Percentiles rank a stretch among this genome's conserved stretches.
phyloP scores from a whole-genome alignment of 1,139 yeast species.

The Pichia sp. region DNA sequence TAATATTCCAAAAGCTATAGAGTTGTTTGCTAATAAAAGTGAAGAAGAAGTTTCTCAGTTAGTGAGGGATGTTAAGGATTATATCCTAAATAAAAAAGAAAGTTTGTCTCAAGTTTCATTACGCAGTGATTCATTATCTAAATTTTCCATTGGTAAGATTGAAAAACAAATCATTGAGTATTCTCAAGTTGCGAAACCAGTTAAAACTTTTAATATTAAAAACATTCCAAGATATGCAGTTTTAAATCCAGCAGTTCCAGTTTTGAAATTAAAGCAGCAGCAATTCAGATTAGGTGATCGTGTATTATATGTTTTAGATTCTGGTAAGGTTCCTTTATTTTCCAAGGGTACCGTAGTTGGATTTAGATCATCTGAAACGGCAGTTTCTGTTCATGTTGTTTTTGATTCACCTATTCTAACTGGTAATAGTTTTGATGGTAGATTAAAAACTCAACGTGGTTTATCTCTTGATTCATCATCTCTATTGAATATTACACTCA shows the following conservation, averaged over 20 bases:
- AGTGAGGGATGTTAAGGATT: constrained; percentile 41
- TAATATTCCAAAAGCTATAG: constrained; percentile 36
- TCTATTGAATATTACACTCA: constrained; percentile 67
- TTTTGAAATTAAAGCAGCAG: constrained; percentile 68
- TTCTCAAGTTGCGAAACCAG: constrained; percentile 36
- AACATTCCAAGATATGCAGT: constrained; percentile 86
- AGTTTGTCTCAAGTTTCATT: constrained; percentile 61
- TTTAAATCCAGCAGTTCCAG: constrained; percentile 68
- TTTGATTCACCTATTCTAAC: constrained; percentile 81
- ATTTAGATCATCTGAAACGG: constrained; percentile 57
- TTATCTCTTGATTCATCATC: constrained; percentile 75
- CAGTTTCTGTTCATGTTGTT: constrained; percentile 58
- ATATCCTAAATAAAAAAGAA: constrained; percentile 54
- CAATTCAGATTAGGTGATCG: constrained; percentile 83
- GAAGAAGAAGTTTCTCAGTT: constrained; percentile 38
- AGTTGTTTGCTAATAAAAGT: constrained; percentile 43
- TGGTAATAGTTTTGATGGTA: constrained; percentile 77
- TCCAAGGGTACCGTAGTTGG: constrained; percentile 90
- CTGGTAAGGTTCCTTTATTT: constrained; percentile 85
- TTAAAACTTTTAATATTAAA: constrained; percentile 53
- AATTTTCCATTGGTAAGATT: constrained; percentile 57
- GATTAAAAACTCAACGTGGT: constrained; percentile 74
- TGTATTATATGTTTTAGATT: constrained; percentile 75
- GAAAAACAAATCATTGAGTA: constrained; percentile 57
- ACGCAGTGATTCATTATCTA: constrained; percentile 75